Evolutionary conservation across 2,329 filamentous ascomycete species (phyloP), one percentile per base, ranked within the genome.

Genomic region (Paecilomyces fulvus): DNA sequence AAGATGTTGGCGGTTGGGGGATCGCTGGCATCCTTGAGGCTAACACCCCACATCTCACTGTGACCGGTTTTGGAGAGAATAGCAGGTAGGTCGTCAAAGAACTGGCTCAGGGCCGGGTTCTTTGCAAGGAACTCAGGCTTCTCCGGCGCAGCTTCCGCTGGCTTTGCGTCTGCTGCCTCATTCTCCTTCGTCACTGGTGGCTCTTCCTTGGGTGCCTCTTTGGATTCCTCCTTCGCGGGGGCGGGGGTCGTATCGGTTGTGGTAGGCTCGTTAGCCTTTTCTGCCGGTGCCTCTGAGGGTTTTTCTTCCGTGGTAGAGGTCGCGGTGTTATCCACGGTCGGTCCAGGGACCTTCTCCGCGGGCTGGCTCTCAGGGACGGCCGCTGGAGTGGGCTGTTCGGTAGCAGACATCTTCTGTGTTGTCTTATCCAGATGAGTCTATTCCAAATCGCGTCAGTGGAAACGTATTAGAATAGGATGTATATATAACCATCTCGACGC

Each of bases 21-120:
- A 65, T 90, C 80, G 46, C 75, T 64, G 55, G 64, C 65, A 56
- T 69, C 65, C 57, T 72, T 69, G 49, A 96, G 83, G 30, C 81
- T 77, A 55, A 96, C 84, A 52, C 92, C 92, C 84, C 92, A 97
- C 80, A 96, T 89, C 78, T 96, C 91, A 53, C 76, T 75, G 73
- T 95, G 81, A 14, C 75, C 79, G 53, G 82, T 76, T 58, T 79
- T 77, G 52, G 76, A 73, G 58, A 85, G 72, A 58, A 91, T 81
- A 6, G 77, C 71, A 5, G 81, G 74, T 31, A 92, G 78, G 30
- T 78, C 77, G 9, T 77, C 76, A 59, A 83, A 81, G 60, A 91
- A 79, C 59, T 81, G 76, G 53, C 73, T 70, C 31, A 89, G 75
- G 11, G 77, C 65, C 0, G 69, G 65, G 52, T 70, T 71, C n/a